These are phyloP conservation scores for Leccinum variicolor DNA, from an alignment of 768 basidiomycete species.

Conservation along the genomic window DNA sequence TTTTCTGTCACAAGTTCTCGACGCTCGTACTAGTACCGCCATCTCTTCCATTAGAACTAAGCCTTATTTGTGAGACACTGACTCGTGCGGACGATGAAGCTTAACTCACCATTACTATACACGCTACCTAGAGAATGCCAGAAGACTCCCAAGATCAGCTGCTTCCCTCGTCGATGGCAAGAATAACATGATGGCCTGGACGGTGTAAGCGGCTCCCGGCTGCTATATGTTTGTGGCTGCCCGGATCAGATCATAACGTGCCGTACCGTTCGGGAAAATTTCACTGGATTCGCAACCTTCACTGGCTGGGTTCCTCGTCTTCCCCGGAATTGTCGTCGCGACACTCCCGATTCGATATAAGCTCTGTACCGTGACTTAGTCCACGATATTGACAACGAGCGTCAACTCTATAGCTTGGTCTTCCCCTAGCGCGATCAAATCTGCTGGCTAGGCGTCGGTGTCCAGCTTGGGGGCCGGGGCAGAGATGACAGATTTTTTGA, in stretches of 20 bases:
- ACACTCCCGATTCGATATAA: conserved; percentile 75
- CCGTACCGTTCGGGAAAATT: conserved; percentile 49
- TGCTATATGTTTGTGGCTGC: not conserved
- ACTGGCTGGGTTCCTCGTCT: conserved; percentile 66
- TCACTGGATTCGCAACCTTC: conserved; percentile 85
- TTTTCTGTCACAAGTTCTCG: too few relatives aligned
- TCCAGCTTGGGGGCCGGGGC: conserved; percentile 60
- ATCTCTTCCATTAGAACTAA: not conserved
- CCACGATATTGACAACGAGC: not conserved
- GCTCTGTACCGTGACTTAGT: conserved; percentile 27
- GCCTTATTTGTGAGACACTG: not conserved
- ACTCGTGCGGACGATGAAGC: conserved; percentile 36
- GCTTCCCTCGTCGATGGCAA: conserved; percentile 76
- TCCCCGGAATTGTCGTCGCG: conserved; percentile 82
- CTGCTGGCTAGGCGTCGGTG: conserved; percentile 88
- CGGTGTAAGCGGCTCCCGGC: conserved; percentile 43
- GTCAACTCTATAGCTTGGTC: conserved; percentile 82
- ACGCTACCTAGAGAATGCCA: conserved; percentile 74
- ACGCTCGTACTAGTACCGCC: not conserved
- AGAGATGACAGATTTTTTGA: conserved; percentile 87
- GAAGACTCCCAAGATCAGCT: conserved; percentile 86
- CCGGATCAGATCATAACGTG: conserved; percentile 47
- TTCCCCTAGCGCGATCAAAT: conserved; percentile 91
- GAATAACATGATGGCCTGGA: conserved; percentile 74
- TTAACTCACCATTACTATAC: conserved; percentile 50